Percentiles rank a stretch among this genome's conserved stretches.
phyloP scores from a whole-genome alignment of 176 grass and related monocot species.

The Hordeum vulgare region MorexV3_pseudomolecules_assembly NC_058523.1:527552531-527553030 shows the following conservation, averaged over 20 bases:
- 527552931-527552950: not conserved
- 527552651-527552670: not conserved
- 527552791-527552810: not conserved
- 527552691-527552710: not conserved
- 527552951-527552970: not conserved
- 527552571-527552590: constrained; percentile 80
- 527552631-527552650: not conserved
- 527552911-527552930: not conserved
- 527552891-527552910: not conserved
- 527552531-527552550: constrained; percentile 89
- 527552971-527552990: not conserved
- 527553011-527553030: constrained; percentile 5
- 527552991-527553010: not conserved
- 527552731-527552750: not conserved
- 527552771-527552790: constrained; percentile 3
- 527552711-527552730: not conserved
- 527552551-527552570: constrained; percentile 75
- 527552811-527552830: not conserved
- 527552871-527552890: constrained; percentile 7
- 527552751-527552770: not conserved
- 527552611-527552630: constrained; percentile 39
- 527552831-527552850: not conserved
- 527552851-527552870: constrained; percentile 2
- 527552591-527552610: constrained; percentile 98
- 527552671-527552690: not conserved